Evolutionary conservation across 2,329 filamentous ascomycete genomes (phyloP).

Genomic region (Botrytis paeoniae): DNA sequence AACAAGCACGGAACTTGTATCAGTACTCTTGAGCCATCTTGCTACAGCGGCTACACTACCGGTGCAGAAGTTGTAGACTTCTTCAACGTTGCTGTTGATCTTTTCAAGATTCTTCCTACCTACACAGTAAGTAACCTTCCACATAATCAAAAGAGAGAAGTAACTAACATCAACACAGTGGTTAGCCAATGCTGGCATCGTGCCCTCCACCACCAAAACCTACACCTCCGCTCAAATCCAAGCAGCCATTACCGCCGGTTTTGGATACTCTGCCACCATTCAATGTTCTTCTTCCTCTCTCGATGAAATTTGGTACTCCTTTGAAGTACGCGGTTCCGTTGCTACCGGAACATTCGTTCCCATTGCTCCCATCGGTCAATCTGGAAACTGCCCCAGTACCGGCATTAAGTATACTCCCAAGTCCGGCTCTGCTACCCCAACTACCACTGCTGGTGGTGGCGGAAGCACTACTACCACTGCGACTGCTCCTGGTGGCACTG

Average conservation of each 20-base stretch:
- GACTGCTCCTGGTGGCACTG: slow-evolving; percentile 36
- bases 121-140: slow-evolving; percentile 48
- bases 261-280: slow-evolving; percentile 46
- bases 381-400: slow-evolving; percentile 50
- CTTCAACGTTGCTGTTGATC: slow-evolving; percentile 15
- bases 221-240: slow-evolving; percentile 46
- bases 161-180: slow-evolving; percentile 39
- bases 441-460: slow-evolving; percentile 5
- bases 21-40: slow-evolving; percentile 62
- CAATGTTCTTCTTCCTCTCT: slow-evolving; percentile 45
- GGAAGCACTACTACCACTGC: slow-evolving; percentile 49
- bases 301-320: slow-evolving; percentile 53
- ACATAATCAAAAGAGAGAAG: neutral
- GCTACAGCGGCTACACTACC: slow-evolving; percentile 50
- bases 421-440: slow-evolving; percentile 30
- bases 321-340: slow-evolving; percentile 51
- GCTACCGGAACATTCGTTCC: slow-evolving; percentile 50
- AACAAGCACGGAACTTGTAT: slow-evolving; percentile 73
- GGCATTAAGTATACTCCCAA: slow-evolving; percentile 58
- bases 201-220: slow-evolving; percentile 44
- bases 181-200: slow-evolving; percentile 59
- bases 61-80: slow-evolving; percentile 56
- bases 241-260: slow-evolving; percentile 44
- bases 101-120: slow-evolving; percentile 62
- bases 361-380: slow-evolving; percentile 23